phyloP scores from a whole-genome alignment of 257 asterid genomes.

The Catharanthus roseus region DNA sequence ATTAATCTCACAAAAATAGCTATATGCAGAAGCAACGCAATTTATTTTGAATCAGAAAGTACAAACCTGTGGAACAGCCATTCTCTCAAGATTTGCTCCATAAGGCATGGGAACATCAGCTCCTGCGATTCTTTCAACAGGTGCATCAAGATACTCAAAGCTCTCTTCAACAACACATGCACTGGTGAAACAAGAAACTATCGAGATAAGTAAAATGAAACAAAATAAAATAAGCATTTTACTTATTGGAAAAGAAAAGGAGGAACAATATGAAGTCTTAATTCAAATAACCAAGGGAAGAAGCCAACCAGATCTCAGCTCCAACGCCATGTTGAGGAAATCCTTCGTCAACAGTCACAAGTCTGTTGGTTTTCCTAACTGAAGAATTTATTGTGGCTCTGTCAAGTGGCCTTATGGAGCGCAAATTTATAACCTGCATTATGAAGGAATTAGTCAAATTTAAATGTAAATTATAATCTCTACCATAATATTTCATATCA shows the following conservation, averaged over 20 bases:
- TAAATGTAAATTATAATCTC: background rate
- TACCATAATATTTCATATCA: background rate
- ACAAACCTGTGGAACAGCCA: conserved; percentile 63
- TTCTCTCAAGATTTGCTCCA: conserved; percentile 61
- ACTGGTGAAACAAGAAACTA: conserved; percentile 28
- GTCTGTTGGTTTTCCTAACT: conserved; percentile 76
- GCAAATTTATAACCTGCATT: conserved; percentile 65
- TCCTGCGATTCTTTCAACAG: conserved; percentile 59
- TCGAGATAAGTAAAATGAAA: background rate
- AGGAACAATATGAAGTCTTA: background rate
- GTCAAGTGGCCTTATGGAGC: conserved; percentile 82
- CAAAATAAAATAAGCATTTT: no score
- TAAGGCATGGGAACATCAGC: conserved; percentile 78
- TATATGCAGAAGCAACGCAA: no score
- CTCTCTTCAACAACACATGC: conserved; percentile 58
- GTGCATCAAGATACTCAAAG: conserved; percentile 62
- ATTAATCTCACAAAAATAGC: background rate
- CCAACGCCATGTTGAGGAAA: conserved; percentile 89
- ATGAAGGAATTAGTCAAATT: background rate
- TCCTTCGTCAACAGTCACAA: conserved; percentile 79
- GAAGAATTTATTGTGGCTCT: conserved; percentile 70
- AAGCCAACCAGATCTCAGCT: conserved; percentile 73
- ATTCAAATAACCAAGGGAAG: background rate
- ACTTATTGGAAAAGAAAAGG: no score
- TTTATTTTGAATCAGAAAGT: background rate